Percentiles rank a stretch among this genome's conserved stretches.
Evolutionary conservation across 2,329 filamentous ascomycete species (phyloP).

Genomic region (Cercospora sojina): DNA sequence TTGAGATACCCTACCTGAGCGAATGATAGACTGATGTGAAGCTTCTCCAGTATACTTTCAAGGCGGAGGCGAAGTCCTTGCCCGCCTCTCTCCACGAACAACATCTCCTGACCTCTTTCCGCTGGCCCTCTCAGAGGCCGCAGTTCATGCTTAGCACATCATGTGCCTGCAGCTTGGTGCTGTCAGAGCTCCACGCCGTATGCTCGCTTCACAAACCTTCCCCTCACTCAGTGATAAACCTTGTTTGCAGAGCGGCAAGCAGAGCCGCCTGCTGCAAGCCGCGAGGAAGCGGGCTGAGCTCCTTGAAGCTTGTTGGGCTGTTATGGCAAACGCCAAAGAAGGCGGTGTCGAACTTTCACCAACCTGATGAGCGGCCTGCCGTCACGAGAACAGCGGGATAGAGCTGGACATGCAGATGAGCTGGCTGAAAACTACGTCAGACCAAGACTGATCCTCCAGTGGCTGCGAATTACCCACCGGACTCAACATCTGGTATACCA

Average conservation of each 20-base stretch:
- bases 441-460: not conserved
- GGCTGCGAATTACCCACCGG: not conserved
- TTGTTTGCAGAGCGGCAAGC: constrained; percentile 11
- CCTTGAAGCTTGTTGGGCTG: constrained; percentile 3
- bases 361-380: not conserved
- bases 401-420: not conserved
- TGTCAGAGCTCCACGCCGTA: constrained; percentile 4
- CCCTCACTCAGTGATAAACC: constrained; percentile 13
- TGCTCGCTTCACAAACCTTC: constrained; percentile 16
- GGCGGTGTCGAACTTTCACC: constrained; percentile 5
- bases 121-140: not conserved
- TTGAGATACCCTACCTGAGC: constrained; percentile 9
- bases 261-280: constrained; percentile 7
- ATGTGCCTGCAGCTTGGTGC: constrained; percentile 3
- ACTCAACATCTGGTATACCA: not conserved
- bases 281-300: constrained; percentile 3
- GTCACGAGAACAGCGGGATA: constrained; percentile 1
- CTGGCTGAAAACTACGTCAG: constrained; percentile 5
- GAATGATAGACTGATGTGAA: not conserved
- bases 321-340: constrained; percentile 1
- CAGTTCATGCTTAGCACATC: constrained; percentile 4
- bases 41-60: not conserved
- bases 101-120: constrained; percentile 8
- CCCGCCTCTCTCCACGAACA: not conserved
- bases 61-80: not conserved